phyloP scores from a whole-genome alignment of 208 protist species.

The Crithidia thermophila region DNA sequence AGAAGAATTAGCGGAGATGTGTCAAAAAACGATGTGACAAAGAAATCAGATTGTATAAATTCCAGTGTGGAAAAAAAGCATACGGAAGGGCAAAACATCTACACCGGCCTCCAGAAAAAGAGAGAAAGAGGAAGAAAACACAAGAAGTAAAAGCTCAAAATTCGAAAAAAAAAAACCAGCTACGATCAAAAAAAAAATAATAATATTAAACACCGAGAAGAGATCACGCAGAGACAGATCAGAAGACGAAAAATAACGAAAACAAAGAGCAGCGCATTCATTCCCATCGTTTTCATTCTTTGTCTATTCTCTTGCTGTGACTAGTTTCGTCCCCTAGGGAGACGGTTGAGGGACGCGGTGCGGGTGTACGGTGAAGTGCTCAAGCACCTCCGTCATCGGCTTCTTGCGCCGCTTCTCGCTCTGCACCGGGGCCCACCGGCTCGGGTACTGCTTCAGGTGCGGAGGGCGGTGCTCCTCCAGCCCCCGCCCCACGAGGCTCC shows the following conservation, averaged over 20 bases:
- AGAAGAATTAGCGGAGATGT: no score
- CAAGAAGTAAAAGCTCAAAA: no score
- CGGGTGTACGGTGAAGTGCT: slow-evolving; percentile 64
- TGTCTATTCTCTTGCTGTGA: background rate
- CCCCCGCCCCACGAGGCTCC: slow-evolving; percentile 29
- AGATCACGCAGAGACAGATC: background rate
- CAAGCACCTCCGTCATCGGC: slow-evolving; percentile 41
- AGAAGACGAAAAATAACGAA: slow-evolving; percentile 16
- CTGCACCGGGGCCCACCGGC: slow-evolving; percentile 59
- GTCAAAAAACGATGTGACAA: no score
- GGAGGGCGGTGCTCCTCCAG: slow-evolving; percentile 52
- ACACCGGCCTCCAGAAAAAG: no score
- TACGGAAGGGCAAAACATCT: no score
- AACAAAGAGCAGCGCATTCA: background rate
- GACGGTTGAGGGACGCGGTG: slow-evolving; percentile 30
- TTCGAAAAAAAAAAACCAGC: no score
- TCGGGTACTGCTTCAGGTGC: slow-evolving; percentile 62
- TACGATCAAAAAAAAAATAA: no score
- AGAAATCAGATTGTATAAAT: no score
- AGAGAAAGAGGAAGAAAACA: no score
- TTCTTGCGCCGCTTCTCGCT: slow-evolving; percentile 11
- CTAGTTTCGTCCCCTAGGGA: no score
- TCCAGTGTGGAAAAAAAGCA: no score
- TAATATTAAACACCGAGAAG: no score
- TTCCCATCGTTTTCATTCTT: background rate